Evolutionary conservation across 306 rosid species (phyloP).

Genomic region (Corylus avellana): DNA sequence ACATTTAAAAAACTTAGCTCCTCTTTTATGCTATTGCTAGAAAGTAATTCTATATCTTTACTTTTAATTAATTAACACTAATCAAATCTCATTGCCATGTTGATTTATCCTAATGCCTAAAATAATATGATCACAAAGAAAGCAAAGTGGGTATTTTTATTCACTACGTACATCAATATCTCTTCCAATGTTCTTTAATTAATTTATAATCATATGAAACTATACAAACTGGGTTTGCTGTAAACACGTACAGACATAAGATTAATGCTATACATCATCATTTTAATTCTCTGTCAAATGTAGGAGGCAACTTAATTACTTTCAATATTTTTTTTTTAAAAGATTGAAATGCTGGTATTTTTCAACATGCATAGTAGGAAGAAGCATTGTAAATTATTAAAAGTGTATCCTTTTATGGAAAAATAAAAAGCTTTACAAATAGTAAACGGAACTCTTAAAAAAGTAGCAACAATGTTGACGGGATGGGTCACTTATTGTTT

Average conservation of each 20-base stretch:
- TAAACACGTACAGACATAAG: too few species aligned
- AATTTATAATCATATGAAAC: neutral
- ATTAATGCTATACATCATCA: too few species aligned
- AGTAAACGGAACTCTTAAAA: conserved; percentile 20
- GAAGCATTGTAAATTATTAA: too few species aligned
- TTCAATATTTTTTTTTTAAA: too few species aligned
- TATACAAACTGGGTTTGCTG: neutral
- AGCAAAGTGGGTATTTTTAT: neutral
- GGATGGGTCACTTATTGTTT: conserved; percentile 1
- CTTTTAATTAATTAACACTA: neutral
- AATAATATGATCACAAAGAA: neutral
- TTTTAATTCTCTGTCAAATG: too few species aligned
- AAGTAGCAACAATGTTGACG: conserved; percentile 2
- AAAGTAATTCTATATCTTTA: neutral
- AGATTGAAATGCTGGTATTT: too few species aligned
- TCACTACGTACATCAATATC: neutral
- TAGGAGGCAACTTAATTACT: too few species aligned
- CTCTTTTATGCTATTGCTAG: neutral
- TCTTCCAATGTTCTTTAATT: neutral
- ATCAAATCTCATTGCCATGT: conserved; percentile 6
- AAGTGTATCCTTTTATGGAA: too few species aligned
- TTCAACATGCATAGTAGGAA: too few species aligned
- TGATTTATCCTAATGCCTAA: neutral
- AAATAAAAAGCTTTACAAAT: conserved; percentile 13
- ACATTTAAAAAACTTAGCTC: neutral